Evolutionary conservation across 768 basidiomycete genomes (phyloP).

Genomic region (Mycena belliarum): DNA sequence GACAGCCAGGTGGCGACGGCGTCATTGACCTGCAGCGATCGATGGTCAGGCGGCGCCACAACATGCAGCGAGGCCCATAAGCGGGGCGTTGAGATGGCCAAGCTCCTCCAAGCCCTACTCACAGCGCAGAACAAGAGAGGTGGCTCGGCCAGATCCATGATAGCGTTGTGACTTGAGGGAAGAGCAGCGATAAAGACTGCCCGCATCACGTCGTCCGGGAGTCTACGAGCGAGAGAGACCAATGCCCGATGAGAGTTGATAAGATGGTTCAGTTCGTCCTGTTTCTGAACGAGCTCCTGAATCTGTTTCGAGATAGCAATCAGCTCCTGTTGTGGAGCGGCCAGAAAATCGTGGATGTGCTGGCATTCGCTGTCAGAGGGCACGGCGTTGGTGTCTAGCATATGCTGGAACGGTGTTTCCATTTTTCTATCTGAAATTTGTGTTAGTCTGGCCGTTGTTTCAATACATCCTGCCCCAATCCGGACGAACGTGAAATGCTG

Average conservation of each 20-base stretch:
- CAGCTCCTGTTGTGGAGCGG: no score
- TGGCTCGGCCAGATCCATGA: constrained; percentile 4
- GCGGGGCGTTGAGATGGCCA: constrained; percentile 7
- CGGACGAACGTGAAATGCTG: no score
- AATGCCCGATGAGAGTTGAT: constrained; percentile 7
- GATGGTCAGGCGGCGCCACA: neutral
- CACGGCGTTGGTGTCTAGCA: no score
- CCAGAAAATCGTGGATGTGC: no score
- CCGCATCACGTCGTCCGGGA: constrained; percentile 7
- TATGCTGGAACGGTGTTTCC: no score
- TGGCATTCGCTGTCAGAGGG: no score
- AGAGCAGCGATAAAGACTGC: constrained; percentile 7
- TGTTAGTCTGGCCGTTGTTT: no score
- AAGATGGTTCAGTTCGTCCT: no score
- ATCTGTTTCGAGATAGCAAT: no score
- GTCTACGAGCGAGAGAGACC: constrained; percentile 6
- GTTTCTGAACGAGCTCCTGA: no score
- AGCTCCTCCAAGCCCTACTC: constrained; percentile 6
- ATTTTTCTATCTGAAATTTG: no score
- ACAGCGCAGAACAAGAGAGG: constrained; percentile 12
- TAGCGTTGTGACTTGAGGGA: neutral
- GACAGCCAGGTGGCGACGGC: constrained; percentile 2
- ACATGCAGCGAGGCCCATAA: constrained; percentile 12
- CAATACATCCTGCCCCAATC: no score
- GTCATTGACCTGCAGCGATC: neutral